phyloP scores from a whole-genome alignment of 2,329 filamentous ascomycete genomes.

The Colletotrichum simmondsii region DNA sequence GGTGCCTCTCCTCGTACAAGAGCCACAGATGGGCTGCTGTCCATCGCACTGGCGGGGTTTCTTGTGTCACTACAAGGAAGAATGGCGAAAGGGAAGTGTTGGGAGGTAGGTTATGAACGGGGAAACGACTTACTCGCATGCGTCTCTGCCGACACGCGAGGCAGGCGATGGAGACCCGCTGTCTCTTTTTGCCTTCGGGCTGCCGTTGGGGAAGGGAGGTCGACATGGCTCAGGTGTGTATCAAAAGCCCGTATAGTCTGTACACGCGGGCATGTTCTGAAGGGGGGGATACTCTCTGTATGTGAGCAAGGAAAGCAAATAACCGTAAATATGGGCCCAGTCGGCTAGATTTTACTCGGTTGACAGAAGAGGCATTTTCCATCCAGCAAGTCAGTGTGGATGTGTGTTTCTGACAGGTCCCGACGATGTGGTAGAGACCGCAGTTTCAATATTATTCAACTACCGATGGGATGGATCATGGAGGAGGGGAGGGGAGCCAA shows the following conservation, averaged over 20 bases:
- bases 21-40: conserved; percentile 27
- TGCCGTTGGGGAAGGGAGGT: not conserved
- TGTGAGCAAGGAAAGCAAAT: not conserved
- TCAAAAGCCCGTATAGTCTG: not conserved
- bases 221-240: not conserved
- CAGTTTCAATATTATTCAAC: not conserved
- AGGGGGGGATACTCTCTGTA: no score
- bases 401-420: not conserved
- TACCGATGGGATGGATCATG: not conserved
- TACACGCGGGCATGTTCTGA: not conserved
- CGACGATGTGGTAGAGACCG: not conserved
- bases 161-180: conserved; percentile 36
- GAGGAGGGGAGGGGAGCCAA: not conserved
- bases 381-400: not conserved
- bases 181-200: conserved; percentile 22
- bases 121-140: conserved; percentile 26
- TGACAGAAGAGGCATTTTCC: not conserved
- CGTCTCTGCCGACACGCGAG: conserved; percentile 32
- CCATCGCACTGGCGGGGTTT: conserved; percentile 29
- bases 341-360: not conserved
- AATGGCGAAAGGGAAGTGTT: not conserved
- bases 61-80: not conserved
- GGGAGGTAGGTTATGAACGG: not conserved
- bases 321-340: not conserved
- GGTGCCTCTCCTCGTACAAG: conserved; percentile 19